Evolutionary conservation across 2,329 filamentous ascomycete genomes (phyloP).

Genomic region (Podosphaera xanthii): DNA sequence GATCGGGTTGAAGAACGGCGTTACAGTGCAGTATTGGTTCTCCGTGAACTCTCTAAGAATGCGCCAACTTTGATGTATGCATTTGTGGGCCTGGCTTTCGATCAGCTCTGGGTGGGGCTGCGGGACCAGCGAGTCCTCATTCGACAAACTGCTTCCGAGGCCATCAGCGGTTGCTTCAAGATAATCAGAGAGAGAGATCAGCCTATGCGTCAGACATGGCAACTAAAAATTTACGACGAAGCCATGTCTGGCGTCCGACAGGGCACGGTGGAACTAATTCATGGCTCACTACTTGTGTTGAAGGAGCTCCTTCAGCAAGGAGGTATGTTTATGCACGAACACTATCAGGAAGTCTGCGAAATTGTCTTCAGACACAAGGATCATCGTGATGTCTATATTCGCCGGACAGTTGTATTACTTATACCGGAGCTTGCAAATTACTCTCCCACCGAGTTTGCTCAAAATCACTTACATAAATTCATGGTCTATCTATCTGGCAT

Average conservation of each 20-base stretch:
- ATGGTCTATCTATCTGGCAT: constrained; percentile 92
- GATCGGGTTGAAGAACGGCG: constrained; percentile 82
- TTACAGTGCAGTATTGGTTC: constrained; percentile 77
- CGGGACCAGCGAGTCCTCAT: constrained; percentile 81
- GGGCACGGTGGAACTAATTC: constrained; percentile 66
- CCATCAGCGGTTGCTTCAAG: constrained; percentile 83
- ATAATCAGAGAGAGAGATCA: constrained; percentile 88
- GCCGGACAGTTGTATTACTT: constrained; percentile 71
- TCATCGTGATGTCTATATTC: constrained; percentile 67
- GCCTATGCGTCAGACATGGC: constrained; percentile 68
- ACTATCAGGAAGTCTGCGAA: constrained; percentile 81
- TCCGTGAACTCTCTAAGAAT: constrained; percentile 76
- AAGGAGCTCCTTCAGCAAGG: constrained; percentile 86
- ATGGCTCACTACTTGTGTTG: constrained; percentile 80
- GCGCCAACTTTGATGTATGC: constrained; percentile 89
- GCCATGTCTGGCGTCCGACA: constrained; percentile 57
- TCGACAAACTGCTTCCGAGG: constrained; percentile 73
- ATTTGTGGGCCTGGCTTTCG: constrained; percentile 85
- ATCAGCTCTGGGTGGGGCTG: constrained; percentile 87
- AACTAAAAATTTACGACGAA: constrained; percentile 76
- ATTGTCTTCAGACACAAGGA: constrained; percentile 85
- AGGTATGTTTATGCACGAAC: constrained; percentile 96
- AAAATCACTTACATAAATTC: constrained; percentile 74
- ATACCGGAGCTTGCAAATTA: constrained; percentile 89
- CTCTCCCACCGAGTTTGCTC: constrained; percentile 71